Conservation (phyloP, 345 rosid species). For the Toxicodendron radicans region DNA sequence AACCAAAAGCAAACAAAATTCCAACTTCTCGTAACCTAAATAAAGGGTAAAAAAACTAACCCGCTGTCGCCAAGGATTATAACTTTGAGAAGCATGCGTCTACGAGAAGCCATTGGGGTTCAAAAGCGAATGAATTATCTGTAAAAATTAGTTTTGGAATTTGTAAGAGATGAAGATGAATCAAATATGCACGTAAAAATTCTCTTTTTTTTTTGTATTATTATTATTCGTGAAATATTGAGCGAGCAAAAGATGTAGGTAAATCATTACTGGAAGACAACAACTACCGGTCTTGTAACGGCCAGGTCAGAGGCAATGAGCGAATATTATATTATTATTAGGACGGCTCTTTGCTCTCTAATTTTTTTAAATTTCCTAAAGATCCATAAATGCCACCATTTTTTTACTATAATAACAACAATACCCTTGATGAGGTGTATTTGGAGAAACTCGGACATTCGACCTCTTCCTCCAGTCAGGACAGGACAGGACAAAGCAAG, state of each 20-base stretch:
- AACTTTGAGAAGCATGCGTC: constrained; percentile 81
- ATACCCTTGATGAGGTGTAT: neutral
- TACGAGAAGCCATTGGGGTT: constrained; percentile 66
- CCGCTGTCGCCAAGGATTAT: constrained; percentile 91
- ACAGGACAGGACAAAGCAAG: too few species aligned
- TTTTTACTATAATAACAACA: neutral
- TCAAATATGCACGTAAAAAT: constrained; percentile 8
- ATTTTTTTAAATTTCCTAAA: too few species aligned
- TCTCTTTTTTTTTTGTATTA: neutral
- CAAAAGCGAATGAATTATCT: constrained; percentile 8
- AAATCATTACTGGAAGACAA: neutral
- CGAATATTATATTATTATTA: too few species aligned
- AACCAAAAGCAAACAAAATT: neutral
- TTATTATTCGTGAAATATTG: neutral
- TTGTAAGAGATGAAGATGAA: neutral
- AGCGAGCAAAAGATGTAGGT: neutral
- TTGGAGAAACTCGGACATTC: too few species aligned
- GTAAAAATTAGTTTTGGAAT: constrained; percentile 1
- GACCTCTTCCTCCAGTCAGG: too few species aligned
- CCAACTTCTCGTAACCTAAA: neutral
- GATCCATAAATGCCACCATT: too few species aligned
- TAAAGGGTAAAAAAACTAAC: constrained; percentile 29
- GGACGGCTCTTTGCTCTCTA: neutral
- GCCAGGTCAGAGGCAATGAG: neutral
- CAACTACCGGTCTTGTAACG: constrained; percentile 9